Conservation (phyloP, 192 early-diverging fungal species). For the Diversispora eburnea region DNA sequence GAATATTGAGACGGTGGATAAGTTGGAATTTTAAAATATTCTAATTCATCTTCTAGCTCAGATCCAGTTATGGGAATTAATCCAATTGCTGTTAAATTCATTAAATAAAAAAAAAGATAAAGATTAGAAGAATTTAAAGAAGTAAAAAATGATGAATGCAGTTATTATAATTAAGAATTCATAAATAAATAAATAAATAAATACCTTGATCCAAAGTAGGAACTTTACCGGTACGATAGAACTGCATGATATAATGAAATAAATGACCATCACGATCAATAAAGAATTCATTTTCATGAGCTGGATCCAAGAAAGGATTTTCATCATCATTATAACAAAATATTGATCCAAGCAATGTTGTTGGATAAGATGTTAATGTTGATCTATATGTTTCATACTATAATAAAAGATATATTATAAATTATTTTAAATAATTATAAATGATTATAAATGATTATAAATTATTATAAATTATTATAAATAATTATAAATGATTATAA, state of each 20-base stretch:
- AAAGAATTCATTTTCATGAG: slow-evolving; percentile 13
- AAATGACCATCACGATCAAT: slow-evolving; percentile 13
- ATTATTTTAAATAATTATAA: too few species aligned
- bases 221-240: slow-evolving; percentile 17
- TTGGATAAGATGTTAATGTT: slow-evolving; percentile 10
- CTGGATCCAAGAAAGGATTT: neutral
- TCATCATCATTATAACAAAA: neutral
- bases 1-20: slow-evolving; percentile 8
- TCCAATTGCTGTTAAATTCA: slow-evolving; percentile 12
- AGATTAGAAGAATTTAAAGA: neutral
- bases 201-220: slow-evolving; percentile 8
- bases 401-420: neutral
- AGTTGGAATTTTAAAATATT: slow-evolving; percentile 17
- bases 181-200: neutral
- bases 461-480: neutral
- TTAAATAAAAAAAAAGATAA: neutral
- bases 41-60: slow-evolving; percentile 19
- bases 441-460: too few species aligned
- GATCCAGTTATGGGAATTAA: neutral
- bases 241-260: slow-evolving; percentile 24
- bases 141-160: too few species aligned
- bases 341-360: slow-evolving; percentile 13
- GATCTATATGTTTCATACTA: slow-evolving; percentile 23
- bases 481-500: neutral
- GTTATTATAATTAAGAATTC: too few species aligned